Evolutionary conservation across 805 yeast species (phyloP), one percentile per base, ranked within the genome.

Genomic region (Blastobotrys attinorum): DNA sequence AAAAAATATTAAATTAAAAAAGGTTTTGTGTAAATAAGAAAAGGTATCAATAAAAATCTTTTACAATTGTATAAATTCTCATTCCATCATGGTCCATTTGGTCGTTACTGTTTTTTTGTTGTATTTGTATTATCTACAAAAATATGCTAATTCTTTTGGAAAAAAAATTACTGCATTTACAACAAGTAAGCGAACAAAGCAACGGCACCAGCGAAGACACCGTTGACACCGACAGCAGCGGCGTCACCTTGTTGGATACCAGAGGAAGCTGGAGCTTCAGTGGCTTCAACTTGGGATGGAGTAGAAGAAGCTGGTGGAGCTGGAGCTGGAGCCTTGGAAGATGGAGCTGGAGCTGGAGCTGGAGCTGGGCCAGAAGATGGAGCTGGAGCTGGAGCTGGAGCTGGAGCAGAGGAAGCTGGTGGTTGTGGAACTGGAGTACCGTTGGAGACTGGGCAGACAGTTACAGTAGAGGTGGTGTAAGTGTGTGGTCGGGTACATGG

Each of bases 401-500:
- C n/a, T 15, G 37, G 25, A 31, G 35, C 35, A 31, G 17, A 13
- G 15, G 35, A 10, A 7, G 7, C 7, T 17, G 38, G 8, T 22
- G 27, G 31, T 22, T 10, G 31, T 37, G 39, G 39, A 15, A 10
- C 18, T 6, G 15, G 21, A 31, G 31, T 4, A 6, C 17, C 20
- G 3, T 16, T 6, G 31, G 18, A 4, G 31, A 29, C 15, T 39
- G 41, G 41, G 23, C 34, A 31, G 15, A 29, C 34, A 15, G 35
- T 31, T 23, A 32, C 29, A 25, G 35, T 29, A 15, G 32, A 10
- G 34, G 35, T 29, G 23, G 35, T 39, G 34, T 17, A 29, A 16
- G 35, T 31, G 47, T 47, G 44, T 49, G 78, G 73, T 59, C 78
- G 59, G 61, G 90, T 83, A 73, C 95, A 85, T 63, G 89, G 89